Base-by-base conservation (phyloP, 176 grass and related monocot genomes). In the Aegilops bicornis region DNA sequence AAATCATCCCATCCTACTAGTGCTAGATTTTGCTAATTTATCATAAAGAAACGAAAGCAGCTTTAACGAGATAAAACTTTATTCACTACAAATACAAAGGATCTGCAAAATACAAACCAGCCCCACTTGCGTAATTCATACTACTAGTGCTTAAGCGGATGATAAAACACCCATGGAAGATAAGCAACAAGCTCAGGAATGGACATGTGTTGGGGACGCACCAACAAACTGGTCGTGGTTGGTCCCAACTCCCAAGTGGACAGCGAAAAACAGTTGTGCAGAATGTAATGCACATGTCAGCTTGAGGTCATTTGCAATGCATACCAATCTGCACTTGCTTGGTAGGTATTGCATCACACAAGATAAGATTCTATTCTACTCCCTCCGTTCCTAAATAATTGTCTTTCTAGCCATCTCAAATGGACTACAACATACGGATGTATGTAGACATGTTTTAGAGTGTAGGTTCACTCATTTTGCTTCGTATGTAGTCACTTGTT, bases 141-240 rank as follows among this genome's bases (percentile, higher is more conserved):
- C 6, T 73, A 40, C 43, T 90, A 54, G 59, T 90, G 67, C 71
- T 45, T 48, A 29, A 68, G 27, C 77, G 19, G 9, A 86, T 82
- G 61, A 71, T 72, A 30, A 30, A n/a, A n/a, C 40, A 84, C 80
- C 60, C 27, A 87, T 76, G 10, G 17, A 87, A 91, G 43, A 45
- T 68, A 70, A 79, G 60, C 43, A 76, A 65, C 68, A 69, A 76
- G 73, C 77, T 31, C 81, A 77, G 75, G 61, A 64, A 81, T 56
- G 48, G 30, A 3, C 69, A 77, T 81, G 77, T 76, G 78, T 76
- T 71, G 17, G 80, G 62, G 37, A 66, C 85, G 62, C 56, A 81
- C 61, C 82, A 88, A 85, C 89, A 79, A 85, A 85, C 63, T 62
- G 63, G 86, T 85, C 81, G 86, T 63, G 63, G 86, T 85, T 85